A percentile compares a stretch with the other conserved stretches of the same genome.
These are phyloP conservation scores for Fagopyrum esculentum DNA, from an alignment of 148 eudicot species.

Conservation along the genomic window DNA sequence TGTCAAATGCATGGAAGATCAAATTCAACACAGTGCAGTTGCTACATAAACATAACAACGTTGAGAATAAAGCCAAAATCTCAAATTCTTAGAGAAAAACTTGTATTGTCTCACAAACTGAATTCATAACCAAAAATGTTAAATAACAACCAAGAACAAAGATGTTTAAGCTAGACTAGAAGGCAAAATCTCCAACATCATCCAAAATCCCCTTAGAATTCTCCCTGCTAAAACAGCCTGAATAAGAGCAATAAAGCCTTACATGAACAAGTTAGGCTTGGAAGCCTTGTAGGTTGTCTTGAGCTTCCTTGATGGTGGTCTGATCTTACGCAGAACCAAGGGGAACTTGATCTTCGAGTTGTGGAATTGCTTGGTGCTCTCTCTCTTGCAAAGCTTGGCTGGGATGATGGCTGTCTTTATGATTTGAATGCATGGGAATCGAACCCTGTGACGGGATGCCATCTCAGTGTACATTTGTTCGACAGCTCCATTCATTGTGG, in stretches of 20 bases:
- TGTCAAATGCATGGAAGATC: too few species aligned
- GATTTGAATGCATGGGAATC: slow-evolving; percentile 73
- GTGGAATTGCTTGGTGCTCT: slow-evolving; percentile 74
- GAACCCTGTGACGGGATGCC: slow-evolving; percentile 90
- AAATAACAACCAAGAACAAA: neutral
- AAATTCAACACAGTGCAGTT: too few species aligned
- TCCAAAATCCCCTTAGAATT: neutral
- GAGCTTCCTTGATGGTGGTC: slow-evolving; percentile 76
- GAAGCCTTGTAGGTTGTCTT: slow-evolving; percentile 91
- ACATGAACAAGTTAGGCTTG: slow-evolving; percentile 76
- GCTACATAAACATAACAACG: neutral
- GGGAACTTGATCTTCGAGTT: slow-evolving; percentile 72
- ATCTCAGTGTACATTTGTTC: slow-evolving; percentile 87
- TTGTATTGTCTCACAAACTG: neutral
- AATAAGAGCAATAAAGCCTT: slow-evolving; percentile 13
- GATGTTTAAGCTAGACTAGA: slow-evolving; percentile 4
- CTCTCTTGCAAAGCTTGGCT: slow-evolving; percentile 79
- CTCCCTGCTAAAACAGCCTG: neutral
- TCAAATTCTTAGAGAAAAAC: neutral
- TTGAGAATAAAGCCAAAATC: neutral
- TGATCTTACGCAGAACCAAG: slow-evolving; percentile 62
- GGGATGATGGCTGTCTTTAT: slow-evolving; percentile 77
- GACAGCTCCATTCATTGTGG: slow-evolving; percentile 69
- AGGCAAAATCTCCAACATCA: neutral
- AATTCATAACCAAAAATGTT: neutral